Percentiles rank a stretch among this genome's conserved stretches.
Evolutionary conservation across 108 stramenopile species (phyloP).

Genomic region (Mediolabrus comicus): DNA sequence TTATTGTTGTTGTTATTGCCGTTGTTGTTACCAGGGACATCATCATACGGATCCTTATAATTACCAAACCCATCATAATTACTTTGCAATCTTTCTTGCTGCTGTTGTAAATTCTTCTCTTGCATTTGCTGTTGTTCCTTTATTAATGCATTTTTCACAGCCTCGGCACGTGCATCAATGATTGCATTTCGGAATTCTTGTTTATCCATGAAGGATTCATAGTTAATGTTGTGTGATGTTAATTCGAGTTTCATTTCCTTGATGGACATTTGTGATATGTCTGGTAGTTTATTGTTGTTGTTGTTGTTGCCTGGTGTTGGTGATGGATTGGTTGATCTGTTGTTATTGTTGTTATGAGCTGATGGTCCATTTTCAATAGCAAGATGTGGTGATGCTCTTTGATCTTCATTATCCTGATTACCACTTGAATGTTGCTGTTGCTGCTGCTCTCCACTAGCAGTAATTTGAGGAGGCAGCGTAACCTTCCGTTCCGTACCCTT

Average conservation of each 20-base stretch:
- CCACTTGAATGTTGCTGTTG: too few species aligned
- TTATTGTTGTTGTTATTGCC: too few species aligned
- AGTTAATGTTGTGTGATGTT: conserved; percentile 3
- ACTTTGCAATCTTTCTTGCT: not conserved
- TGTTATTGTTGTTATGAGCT: not conserved
- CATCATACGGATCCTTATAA: too few species aligned
- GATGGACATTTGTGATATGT: conserved; percentile 13
- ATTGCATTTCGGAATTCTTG: conserved; percentile 17
- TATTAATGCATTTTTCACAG: not conserved
- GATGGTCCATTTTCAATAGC: not conserved
- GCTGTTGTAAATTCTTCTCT: not conserved
- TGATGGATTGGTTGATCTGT: not conserved
- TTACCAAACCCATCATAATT: not conserved
- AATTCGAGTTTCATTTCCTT: conserved; percentile 28
- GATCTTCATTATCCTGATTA: not conserved
- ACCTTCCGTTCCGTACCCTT: not conserved
- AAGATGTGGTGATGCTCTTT: not conserved
- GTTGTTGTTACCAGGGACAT: too few species aligned
- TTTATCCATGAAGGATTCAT: conserved; percentile 19
- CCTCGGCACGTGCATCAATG: conserved; percentile 6
- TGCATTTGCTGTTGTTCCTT: not conserved
- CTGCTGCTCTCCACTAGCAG: too few species aligned
- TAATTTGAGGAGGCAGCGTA: not conserved
- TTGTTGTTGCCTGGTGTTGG: not conserved
- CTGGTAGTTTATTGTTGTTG: not conserved